phyloP scores from a whole-genome alignment of 2,329 filamentous ascomycete species.

The Fusarium sp. region DNA sequence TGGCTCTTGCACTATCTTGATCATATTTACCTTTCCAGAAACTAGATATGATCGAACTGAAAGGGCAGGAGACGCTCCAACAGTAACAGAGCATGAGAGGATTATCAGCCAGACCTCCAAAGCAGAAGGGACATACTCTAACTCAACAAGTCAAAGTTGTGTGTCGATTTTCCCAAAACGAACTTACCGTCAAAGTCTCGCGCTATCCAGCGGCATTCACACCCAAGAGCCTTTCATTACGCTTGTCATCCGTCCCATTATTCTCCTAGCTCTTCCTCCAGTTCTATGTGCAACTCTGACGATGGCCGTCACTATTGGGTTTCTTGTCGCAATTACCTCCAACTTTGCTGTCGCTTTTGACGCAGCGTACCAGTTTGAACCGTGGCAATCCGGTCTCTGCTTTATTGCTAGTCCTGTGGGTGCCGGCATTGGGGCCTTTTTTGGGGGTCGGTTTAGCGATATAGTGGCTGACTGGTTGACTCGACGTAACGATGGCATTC shows the following conservation, averaged over 20 bases:
- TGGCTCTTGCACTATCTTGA: not conserved
- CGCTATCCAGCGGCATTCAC: not conserved
- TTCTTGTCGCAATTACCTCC: not conserved
- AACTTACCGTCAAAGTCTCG: not conserved
- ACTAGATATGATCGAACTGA: not conserved
- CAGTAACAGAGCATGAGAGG: not conserved
- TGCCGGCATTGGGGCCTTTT: not conserved
- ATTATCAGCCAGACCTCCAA: not conserved
- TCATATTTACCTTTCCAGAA: not conserved
- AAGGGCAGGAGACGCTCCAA: not conserved
- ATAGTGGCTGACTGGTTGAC: conserved; percentile 4
- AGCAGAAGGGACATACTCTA: too few relatives aligned
- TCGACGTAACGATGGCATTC: not conserved
- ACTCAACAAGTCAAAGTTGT: too few relatives aligned
- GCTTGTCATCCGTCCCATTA: not conserved
- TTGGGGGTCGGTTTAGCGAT: not conserved
- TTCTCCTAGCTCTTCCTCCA: not conserved
- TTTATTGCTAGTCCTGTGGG: not conserved
- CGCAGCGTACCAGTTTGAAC: not conserved
- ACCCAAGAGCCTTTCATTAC: not conserved
- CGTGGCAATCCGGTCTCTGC: not conserved
- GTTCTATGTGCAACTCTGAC: not conserved
- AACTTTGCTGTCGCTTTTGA: not conserved
- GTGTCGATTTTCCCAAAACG: not conserved
- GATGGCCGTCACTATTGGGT: not conserved